A percentile compares a stretch with the other conserved stretches of the same genome.
These are phyloP conservation scores for Calendula officinalis DNA, from an alignment of 129 eudicot genomes.

Conservation along the genomic window DNA sequence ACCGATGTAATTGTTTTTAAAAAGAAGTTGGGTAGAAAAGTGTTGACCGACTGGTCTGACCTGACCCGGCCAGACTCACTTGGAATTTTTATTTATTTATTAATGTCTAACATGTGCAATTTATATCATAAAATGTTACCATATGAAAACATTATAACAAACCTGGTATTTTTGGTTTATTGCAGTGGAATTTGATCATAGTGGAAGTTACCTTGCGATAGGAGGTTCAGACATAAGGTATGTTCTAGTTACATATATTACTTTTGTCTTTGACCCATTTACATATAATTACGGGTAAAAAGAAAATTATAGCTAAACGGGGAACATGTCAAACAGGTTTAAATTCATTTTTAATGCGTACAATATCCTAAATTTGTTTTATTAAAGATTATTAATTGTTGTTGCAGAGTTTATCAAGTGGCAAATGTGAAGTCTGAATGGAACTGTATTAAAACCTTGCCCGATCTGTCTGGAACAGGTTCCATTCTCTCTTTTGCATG, in stretches of 20 bases:
- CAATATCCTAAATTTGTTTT: not conserved
- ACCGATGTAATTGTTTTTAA: not conserved
- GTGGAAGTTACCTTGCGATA: conserved; percentile 90
- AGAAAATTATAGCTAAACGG: no score
- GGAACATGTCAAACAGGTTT: not conserved
- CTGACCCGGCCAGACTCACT: no score
- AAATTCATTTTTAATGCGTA: not conserved
- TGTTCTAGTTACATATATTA: not conserved
- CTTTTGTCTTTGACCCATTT: not conserved
- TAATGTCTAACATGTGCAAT: not conserved
- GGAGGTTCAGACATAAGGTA: conserved; percentile 97
- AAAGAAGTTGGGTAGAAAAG: no score
- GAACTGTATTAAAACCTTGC: conserved; percentile 83
- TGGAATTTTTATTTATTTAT: not conserved
- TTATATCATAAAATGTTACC: not conserved
- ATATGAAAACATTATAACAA: conserved; percentile 2
- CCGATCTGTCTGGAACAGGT: conserved; percentile 99
- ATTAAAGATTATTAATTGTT: no score
- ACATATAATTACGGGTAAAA: not conserved
- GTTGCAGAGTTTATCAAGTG: conserved; percentile 85
- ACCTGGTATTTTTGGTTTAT: conserved; percentile 8
- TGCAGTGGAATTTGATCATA: conserved; percentile 93
- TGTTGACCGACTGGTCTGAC: no score
- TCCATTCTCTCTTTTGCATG: not conserved
- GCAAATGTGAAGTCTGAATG: conserved; percentile 94